Evolutionary conservation across 257 asterid species (phyloP).

Genomic region (Przewalskia tangutica): DNA sequence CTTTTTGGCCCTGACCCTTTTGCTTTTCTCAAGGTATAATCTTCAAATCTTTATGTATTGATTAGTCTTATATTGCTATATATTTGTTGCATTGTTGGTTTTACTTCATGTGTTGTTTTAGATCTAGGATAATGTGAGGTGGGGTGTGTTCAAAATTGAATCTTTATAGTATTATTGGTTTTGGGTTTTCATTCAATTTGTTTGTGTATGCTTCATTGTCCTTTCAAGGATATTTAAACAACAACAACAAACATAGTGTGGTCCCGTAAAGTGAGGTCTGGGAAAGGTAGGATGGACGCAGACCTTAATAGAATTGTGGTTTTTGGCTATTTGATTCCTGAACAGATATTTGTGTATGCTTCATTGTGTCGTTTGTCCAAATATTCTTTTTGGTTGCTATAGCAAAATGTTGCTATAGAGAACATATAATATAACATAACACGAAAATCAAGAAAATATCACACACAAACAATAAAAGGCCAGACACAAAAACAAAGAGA

Average conservation of each 20-base stretch:
- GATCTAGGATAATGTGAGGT: neutral
- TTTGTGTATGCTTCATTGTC: neutral
- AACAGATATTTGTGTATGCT: too few species aligned
- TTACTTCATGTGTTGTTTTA: neutral
- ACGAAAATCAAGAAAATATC: neutral
- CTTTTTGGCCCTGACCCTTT: slow-evolving; percentile 81
- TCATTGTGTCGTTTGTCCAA: too few species aligned
- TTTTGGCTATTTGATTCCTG: too few species aligned
- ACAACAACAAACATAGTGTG: too few species aligned
- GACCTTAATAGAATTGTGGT: too few species aligned
- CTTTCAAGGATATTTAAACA: too few species aligned
- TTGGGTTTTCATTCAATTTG: neutral
- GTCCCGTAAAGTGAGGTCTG: too few species aligned
- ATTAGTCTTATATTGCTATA: neutral
- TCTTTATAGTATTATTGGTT: neutral
- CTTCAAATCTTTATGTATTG: neutral
- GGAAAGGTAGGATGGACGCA: too few species aligned
- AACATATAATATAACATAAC: too few species aligned
- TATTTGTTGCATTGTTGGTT: neutral
- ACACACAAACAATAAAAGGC: neutral
- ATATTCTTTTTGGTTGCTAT: too few species aligned
- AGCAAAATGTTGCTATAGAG: too few species aligned
- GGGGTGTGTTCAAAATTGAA: neutral
- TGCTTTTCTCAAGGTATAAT: slow-evolving; percentile 63
- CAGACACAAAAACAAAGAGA: neutral